Evolutionary conservation across 1,139 yeast genomes (phyloP).

Genomic region (Dujonia santamariae): DNA sequence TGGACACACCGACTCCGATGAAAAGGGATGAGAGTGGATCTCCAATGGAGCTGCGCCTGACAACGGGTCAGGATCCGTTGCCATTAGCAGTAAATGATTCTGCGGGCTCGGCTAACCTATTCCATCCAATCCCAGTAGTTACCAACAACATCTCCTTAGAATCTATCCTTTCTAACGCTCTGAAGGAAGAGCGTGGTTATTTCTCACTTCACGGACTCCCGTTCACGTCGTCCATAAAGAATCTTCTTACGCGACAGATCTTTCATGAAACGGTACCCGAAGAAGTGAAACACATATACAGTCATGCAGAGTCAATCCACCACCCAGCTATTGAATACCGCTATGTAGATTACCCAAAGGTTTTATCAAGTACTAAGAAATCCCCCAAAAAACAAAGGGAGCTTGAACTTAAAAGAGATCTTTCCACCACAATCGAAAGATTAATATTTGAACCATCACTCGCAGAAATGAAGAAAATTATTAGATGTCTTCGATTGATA

Average conservation of each 20-base stretch:
- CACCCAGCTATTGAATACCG: no score
- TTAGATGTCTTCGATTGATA: background rate
- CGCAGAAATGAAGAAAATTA: background rate
- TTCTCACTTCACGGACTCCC: slow-evolving; percentile 4
- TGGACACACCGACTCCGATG: no score
- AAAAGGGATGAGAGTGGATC: no score
- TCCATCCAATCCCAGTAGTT: background rate
- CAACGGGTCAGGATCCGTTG: no score
- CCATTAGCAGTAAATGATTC: no score
- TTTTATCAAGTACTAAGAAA: no score
- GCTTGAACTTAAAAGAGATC: background rate
- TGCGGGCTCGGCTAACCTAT: background rate
- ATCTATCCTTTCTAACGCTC: no score
- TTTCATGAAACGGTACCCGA: background rate
- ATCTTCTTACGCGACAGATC: background rate
- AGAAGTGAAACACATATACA: background rate
- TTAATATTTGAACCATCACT: slow-evolving; percentile 1
- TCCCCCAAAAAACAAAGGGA: background rate
- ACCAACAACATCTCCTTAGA: background rate
- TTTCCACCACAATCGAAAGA: background rate
- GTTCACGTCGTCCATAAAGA: slow-evolving; percentile 2
- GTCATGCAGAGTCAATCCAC: no score
- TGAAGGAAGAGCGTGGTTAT: background rate
- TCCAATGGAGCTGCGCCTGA: no score
- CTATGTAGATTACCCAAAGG: no score